Evolutionary conservation across 257 asterid species (phyloP).

Genomic region (Eucommia ulmoides): DNA sequence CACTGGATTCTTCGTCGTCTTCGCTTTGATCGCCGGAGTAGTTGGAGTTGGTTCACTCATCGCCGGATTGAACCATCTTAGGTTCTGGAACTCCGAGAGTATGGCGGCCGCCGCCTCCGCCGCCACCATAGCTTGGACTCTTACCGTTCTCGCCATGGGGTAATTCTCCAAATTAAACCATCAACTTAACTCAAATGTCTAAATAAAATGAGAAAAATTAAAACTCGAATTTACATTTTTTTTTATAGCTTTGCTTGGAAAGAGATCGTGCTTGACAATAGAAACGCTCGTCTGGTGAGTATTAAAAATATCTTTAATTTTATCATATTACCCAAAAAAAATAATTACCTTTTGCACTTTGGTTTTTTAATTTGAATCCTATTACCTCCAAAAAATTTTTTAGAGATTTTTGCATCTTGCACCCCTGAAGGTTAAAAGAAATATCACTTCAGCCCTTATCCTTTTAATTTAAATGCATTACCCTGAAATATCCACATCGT

Average conservation of each 20-base stretch:
- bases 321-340: neutral
- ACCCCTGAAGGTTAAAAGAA: no score
- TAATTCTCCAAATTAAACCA: conserved; percentile 8
- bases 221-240: no score
- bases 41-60: conserved; percentile 64
- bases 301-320: neutral
- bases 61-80: conserved; percentile 53
- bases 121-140: conserved; percentile 72
- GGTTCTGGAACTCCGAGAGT: conserved; percentile 49
- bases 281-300: conserved; percentile 75
- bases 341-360: neutral
- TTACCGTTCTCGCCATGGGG: conserved; percentile 94
- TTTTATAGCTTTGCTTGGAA: conserved; percentile 65
- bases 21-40: conserved; percentile 69
- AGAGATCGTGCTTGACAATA: conserved; percentile 44
- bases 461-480: no score
- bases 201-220: no score
- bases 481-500: no score
- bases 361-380: no score
- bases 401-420: no score
- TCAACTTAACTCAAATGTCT: no score
- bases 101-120: conserved; percentile 52
- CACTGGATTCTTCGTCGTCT: conserved; percentile 76
- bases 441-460: no score
- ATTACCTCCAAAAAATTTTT: no score